A percentile compares a stretch with the other conserved stretches of the same genome.
Conservation (phyloP, 2,329 filamentous ascomycete species). For the Onygenales sp. region DNA sequence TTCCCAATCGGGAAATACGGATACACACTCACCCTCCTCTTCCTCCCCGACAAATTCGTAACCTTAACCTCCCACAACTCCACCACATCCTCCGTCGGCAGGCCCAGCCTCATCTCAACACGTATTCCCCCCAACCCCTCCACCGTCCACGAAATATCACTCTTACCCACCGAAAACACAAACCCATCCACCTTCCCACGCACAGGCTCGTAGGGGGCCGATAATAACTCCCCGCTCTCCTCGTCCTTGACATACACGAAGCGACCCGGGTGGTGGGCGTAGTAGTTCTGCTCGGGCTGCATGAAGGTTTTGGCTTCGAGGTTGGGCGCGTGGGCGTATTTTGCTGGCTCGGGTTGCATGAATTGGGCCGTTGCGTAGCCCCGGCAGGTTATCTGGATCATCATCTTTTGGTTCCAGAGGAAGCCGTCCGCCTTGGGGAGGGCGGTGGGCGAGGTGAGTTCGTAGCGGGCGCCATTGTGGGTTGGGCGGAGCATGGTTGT, state of each 20-base stretch:
- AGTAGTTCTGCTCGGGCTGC: constrained; percentile 53
- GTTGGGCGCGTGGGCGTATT: constrained; percentile 51
- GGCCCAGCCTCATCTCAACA: constrained; percentile 34
- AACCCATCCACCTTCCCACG: constrained; percentile 40
- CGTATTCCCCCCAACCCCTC: constrained; percentile 40
- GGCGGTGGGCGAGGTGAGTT: constrained; percentile 46
- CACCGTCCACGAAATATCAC: constrained; percentile 45
- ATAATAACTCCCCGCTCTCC: constrained; percentile 42
- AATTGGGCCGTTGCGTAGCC: constrained; percentile 51
- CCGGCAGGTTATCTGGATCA: constrained; percentile 51
- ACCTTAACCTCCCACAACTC: constrained; percentile 49
- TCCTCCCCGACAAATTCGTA: constrained; percentile 30
- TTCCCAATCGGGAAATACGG: constrained; percentile 52
- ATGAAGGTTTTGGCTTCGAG: constrained; percentile 52
- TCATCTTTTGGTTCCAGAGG: constrained; percentile 53
- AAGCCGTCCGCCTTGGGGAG: constrained; percentile 49
- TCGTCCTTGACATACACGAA: constrained; percentile 53
- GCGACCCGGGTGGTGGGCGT: constrained; percentile 48
- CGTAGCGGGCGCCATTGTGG: constrained; percentile 44
- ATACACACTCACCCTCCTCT: constrained; percentile 42
- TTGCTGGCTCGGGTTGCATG: constrained; percentile 53
- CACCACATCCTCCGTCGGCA: constrained; percentile 46
- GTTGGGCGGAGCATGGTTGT: constrained; percentile 30
- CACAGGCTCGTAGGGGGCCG: constrained; percentile 48
- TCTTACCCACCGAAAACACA: constrained; percentile 47